Evolutionary conservation across 306 rosid species (phyloP), one percentile per base, ranked within the genome.

Genomic region (Malus sylvestris): DNA sequence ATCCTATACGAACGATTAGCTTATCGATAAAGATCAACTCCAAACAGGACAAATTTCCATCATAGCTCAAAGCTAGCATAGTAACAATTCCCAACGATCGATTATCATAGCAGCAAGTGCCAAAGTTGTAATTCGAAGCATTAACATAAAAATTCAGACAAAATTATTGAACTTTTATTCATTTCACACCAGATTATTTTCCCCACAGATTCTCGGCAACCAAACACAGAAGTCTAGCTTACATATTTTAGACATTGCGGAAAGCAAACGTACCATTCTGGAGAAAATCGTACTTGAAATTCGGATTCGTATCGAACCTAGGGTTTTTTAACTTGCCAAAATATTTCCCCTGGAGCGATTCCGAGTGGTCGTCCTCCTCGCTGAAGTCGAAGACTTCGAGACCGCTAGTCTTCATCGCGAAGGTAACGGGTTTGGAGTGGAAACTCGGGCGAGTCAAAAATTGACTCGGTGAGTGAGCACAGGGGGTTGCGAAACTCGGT

Each of bases 351-450:
- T 84, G 49, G 65, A 70, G 71, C 72, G 75, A 64, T 53, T 85
- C 87, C 4, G 76, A 63, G 6, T 29, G 81, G 69, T 79, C 90
- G 32, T 91, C 98, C 30, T 90, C 89, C 59, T 86, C 86, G 64
- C 77, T 79, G 84, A 83, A 91, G 79, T 88, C 96, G 83, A 85
- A 87, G 40, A 87, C 93, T 10, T 72, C 81, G 10, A 86, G 78
- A 78, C 85, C 92, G 82, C 77, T 66, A 81, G 78, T 77, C 81
- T 74, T 87, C 96, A 91, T 93, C 63, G 79, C 74, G 58, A 8
- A 52, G 60, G 67, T 51, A 51, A 45, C 73, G 73, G 81, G 80
- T 62, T 67, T 52, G 25, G 30, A 65, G 76, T 82, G 77, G 76
- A 22, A 30, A 69, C 55, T 81, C 49, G 29, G 75, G 67, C 61